These are phyloP conservation scores for Diaporthe sp. DNA, from an alignment of 2,329 filamentous ascomycete genomes.

Conservation along the genomic window DNA sequence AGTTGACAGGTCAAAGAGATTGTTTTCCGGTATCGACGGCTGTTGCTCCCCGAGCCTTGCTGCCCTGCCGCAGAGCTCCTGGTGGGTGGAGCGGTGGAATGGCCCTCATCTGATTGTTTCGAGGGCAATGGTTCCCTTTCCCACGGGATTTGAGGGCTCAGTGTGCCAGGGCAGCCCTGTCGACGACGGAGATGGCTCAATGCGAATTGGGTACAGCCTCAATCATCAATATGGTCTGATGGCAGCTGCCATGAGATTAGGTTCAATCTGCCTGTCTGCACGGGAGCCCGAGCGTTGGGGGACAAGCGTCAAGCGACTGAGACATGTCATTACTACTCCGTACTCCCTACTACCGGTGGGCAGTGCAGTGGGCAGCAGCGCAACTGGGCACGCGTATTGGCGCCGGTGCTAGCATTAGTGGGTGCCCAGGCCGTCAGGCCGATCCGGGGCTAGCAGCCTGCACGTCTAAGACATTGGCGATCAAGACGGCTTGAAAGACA, in stretches of 20 bases:
- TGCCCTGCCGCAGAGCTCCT: not conserved
- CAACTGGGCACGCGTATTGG: not conserved
- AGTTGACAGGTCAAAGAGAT: not conserved
- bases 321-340: not conserved
- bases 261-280: slow-evolving; percentile 21
- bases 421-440: not conserved
- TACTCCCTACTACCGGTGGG: not conserved
- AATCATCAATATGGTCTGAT: slow-evolving; percentile 16
- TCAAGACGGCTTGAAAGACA: slow-evolving; percentile 2
- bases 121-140: not conserved
- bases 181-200: not conserved
- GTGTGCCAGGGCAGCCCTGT: slow-evolving; percentile 24
- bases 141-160: not conserved
- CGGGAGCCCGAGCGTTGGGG: slow-evolving; percentile 1
- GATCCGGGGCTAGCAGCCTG: slow-evolving; percentile 4
- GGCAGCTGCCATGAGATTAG: slow-evolving; percentile 11
- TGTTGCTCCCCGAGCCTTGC: not conserved
- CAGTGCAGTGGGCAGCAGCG: slow-evolving; percentile 20
- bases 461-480: slow-evolving; percentile 20
- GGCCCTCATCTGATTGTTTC: not conserved
- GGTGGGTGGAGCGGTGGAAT: not conserved
- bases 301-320: too few species aligned
- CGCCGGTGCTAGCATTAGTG: not conserved
- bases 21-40: not conserved
- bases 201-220: slow-evolving; percentile 27